Percentiles rank a stretch among this genome's conserved stretches.
These are phyloP conservation scores for Cladosporium sphaerospermum DNA, from an alignment of 2,329 filamentous ascomycete species.

Conservation along the genomic window DNA sequence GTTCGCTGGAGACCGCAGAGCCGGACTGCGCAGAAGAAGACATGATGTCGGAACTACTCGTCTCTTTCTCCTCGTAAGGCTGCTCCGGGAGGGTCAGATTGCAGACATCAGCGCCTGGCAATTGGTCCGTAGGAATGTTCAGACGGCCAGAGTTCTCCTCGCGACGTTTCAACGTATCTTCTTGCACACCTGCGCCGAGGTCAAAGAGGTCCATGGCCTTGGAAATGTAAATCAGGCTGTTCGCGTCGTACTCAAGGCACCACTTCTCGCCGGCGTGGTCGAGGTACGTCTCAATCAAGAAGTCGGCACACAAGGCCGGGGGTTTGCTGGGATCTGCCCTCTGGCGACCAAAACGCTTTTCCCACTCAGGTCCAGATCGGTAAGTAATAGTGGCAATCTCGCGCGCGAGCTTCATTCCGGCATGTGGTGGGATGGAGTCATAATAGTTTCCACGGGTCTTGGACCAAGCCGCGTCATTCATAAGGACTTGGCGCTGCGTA, in stretches of 20 bases:
- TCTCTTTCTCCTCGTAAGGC: constrained; percentile 82
- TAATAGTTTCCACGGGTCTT: constrained; percentile 79
- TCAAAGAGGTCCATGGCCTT: constrained; percentile 99
- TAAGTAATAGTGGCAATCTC: constrained; percentile 98
- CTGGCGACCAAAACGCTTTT: constrained; percentile 82
- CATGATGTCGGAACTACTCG: constrained; percentile 39
- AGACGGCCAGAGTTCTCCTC: constrained; percentile 55
- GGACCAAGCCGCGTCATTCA: constrained; percentile 95
- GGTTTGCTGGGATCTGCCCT: constrained; percentile 80
- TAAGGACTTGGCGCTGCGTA: constrained; percentile 92
- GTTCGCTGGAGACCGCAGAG: constrained; percentile 40
- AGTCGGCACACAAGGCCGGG: constrained; percentile 92
- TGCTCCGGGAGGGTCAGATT: constrained; percentile 73
- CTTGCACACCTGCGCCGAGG: constrained; percentile 66
- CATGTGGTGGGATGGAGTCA: constrained; percentile 77
- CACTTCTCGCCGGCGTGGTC: constrained; percentile 98
- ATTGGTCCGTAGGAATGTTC: constrained; percentile 25
- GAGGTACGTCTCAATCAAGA: constrained; percentile 94
- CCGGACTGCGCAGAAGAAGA: constrained; percentile 21
- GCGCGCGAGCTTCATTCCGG: constrained; percentile 94
- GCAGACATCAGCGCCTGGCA: constrained; percentile 50
- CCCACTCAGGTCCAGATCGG: constrained; percentile 94
- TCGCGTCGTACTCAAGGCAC: constrained; percentile 92
- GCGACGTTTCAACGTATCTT: constrained; percentile 56
- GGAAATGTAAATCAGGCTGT: constrained; percentile 90